phyloP scores from a whole-genome alignment of 139 green algal genomes.

The Chlorella ohadii region DNA sequence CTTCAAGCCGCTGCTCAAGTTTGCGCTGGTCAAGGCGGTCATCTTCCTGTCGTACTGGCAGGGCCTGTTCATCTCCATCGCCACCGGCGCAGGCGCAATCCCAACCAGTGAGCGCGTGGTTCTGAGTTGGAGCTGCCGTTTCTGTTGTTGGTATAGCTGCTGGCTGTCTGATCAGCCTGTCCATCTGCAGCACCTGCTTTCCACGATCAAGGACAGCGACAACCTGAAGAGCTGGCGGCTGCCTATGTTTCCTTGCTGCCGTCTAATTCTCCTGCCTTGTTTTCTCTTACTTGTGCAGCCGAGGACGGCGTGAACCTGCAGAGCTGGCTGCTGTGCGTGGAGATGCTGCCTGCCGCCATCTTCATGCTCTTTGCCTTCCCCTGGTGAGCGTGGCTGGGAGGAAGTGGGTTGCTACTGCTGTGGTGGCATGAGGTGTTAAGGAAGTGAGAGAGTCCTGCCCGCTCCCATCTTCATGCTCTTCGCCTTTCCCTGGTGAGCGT shows the following conservation, averaged over 20 bases:
- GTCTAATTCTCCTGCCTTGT: too few species aligned
- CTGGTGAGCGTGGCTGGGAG: conserved; percentile 40
- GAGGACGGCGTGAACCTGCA: conserved; percentile 85
- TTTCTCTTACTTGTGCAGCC: too few species aligned
- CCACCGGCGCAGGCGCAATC: conserved; percentile 60
- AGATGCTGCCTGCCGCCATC: conserved; percentile 91
- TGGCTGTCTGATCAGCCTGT: too few species aligned
- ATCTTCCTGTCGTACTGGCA: conserved; percentile 99
- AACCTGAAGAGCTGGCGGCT: conserved; percentile 95
- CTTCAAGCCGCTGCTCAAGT: conserved; percentile 96
- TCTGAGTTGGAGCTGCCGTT: too few species aligned
- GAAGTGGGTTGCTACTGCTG: too few species aligned
- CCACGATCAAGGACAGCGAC: conserved; percentile 62
- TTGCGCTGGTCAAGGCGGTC: conserved; percentile 94
- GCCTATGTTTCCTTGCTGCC: too few species aligned
- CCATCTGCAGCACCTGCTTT: background rate
- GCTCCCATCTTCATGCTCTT: conserved; percentile 82
- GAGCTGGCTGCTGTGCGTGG: conserved; percentile 94
- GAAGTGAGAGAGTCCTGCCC: too few species aligned
- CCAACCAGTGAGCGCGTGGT: background rate
- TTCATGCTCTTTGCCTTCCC: conserved; percentile 93
- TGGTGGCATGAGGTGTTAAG: too few species aligned
- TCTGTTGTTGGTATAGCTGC: background rate
- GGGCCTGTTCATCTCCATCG: conserved; percentile 80
- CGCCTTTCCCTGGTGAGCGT: conserved; percentile 87